Percentiles rank a stretch among this genome's conserved stretches.
Conservation (phyloP, 805 yeast species). For the Nakazawaea ernobii region DNA sequence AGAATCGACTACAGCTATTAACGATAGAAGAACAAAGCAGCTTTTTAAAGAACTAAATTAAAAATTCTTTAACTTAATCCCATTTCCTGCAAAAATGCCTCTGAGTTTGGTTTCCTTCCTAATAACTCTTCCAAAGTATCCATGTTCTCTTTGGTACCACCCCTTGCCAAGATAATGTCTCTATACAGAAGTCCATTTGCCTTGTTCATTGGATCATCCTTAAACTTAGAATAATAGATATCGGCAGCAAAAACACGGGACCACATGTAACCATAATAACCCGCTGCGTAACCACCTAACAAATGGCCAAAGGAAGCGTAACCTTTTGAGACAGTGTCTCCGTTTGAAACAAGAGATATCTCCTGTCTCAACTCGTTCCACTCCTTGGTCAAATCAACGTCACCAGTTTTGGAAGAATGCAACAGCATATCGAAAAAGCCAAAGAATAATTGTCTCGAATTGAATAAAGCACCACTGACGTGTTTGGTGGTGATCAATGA, state of each 20-base stretch:
- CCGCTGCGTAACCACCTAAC: constrained; percentile 80
- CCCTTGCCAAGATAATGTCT: constrained; percentile 60
- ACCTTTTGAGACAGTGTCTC: constrained; percentile 54
- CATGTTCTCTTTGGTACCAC: constrained; percentile 68
- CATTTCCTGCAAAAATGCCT: constrained; percentile 67
- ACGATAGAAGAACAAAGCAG: no score
- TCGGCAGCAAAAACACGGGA: constrained; percentile 84
- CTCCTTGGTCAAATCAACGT: constrained; percentile 43
- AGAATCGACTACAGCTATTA: no score
- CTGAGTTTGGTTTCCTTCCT: constrained; percentile 71
- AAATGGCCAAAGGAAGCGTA: constrained; percentile 77
- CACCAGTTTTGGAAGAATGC: constrained; percentile 43
- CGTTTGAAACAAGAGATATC: constrained; percentile 53
- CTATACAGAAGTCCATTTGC: constrained; percentile 61
- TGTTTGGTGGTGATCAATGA: constrained; percentile 61
- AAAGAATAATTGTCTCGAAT: constrained; percentile 72
- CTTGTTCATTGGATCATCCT: constrained; percentile 59
- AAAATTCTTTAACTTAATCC: constrained; percentile 30
- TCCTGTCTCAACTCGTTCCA: constrained; percentile 69
- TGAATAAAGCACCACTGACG: constrained; percentile 69
- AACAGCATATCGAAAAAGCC: constrained; percentile 72
- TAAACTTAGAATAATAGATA: constrained; percentile 68
- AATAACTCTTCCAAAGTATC: constrained; percentile 59
- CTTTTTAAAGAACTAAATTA: background rate
- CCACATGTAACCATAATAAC: constrained; percentile 84